phyloP scores from a whole-genome alignment of 148 eudicot genomes.

The Beta vulgaris region DNA sequence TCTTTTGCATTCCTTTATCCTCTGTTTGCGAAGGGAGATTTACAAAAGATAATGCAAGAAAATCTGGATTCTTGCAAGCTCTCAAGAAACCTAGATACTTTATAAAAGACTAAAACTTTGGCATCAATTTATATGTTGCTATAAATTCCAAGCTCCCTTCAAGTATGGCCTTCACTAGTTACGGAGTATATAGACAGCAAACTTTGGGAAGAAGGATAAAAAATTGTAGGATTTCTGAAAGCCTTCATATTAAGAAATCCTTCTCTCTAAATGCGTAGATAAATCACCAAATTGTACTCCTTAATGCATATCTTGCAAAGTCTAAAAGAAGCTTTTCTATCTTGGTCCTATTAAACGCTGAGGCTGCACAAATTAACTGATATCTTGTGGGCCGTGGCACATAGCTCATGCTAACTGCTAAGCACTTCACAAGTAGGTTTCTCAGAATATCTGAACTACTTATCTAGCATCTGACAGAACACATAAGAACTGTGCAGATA shows the following conservation, averaged over 20 bases:
- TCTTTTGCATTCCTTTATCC: no score
- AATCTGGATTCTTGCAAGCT: background rate
- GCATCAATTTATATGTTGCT: no score
- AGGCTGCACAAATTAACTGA: no score
- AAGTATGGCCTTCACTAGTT: background rate
- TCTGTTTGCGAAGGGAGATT: background rate
- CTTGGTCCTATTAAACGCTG: no score
- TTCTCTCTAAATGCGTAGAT: background rate
- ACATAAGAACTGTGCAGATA: background rate
- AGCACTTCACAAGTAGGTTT: no score
- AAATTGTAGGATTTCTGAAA: background rate
- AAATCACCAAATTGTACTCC: no score
- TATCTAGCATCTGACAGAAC: no score
- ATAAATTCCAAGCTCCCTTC: background rate
- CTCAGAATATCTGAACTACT: no score
- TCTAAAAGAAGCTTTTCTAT: no score
- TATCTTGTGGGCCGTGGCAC: no score
- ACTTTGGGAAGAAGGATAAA: background rate
- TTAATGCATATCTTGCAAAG: no score
- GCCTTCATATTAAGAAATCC: background rate
- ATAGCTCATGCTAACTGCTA: no score
- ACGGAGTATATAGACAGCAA: background rate
- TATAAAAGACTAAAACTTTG: background rate
- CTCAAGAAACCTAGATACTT: background rate
- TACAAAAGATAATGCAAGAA: background rate